Evolutionary conservation across 164 flowering plant genomes (phyloP).

Genomic region (Euptelea pleiosperma): DNA sequence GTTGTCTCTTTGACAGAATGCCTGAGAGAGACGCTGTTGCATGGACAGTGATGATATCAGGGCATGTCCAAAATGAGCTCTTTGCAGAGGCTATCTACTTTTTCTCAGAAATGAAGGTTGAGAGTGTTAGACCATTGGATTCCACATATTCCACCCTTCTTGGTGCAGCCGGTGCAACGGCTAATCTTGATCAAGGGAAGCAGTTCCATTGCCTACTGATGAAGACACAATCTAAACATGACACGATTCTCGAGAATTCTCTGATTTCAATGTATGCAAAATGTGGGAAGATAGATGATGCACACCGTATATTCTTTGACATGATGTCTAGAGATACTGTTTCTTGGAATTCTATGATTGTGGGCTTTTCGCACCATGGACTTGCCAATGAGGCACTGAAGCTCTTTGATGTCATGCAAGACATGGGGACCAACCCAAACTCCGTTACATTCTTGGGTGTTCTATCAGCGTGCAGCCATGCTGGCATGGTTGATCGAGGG

Average conservation of each 20-base stretch:
- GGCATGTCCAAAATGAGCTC: constrained; percentile 48
- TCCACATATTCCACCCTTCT: constrained; percentile 43
- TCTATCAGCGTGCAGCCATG: constrained; percentile 46
- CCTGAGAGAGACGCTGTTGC: constrained; percentile 49
- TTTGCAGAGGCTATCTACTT: constrained; percentile 35
- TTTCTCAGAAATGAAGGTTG: constrained; percentile 35
- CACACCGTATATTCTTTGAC: constrained; percentile 30
- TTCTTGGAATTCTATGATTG: constrained; percentile 70
- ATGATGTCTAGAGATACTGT: constrained; percentile 40
- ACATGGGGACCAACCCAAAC: constrained; percentile 31
- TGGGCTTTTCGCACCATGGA: constrained; percentile 49
- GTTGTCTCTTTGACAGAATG: constrained; percentile 43
- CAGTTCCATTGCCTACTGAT: constrained; percentile 38
- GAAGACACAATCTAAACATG: constrained; percentile 28
- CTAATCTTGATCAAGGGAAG: constrained; percentile 44
- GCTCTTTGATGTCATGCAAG: constrained; percentile 33
- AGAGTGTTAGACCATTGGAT: constrained; percentile 33
- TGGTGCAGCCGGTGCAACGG: constrained; percentile 56
- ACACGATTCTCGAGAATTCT: constrained; percentile 42
- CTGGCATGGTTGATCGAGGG: constrained; percentile 32
- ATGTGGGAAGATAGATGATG: constrained; percentile 45
- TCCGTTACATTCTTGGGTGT: constrained; percentile 42
- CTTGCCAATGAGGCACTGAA: constrained; percentile 29
- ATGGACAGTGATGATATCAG: constrained; percentile 65
- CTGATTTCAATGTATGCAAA: constrained; percentile 60